These are phyloP conservation scores for maize (Zea mays) DNA, from an alignment of 176 grass and related monocot species.

Conservation along the genomic window Zm-B73-REFERENCE-NAM-5.0 NC_050098.1:6865501-6866000, in stretches of 20 bases:
- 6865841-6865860: neutral
- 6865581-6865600: conserved; percentile 2
- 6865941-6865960: neutral
- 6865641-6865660: neutral
- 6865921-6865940: neutral
- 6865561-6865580: conserved; percentile 31
- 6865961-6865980: neutral
- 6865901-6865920: neutral
- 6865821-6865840: neutral
- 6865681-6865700: too few species aligned
- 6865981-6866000: neutral
- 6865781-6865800: neutral
- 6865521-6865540: too few species aligned
- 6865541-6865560: conserved; percentile 27
- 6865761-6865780: neutral
- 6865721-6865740: neutral
- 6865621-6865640: neutral
- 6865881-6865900: neutral
- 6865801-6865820: neutral
- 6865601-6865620: neutral
- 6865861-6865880: neutral
- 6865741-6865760: neutral
- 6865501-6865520: too few species aligned
- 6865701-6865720: neutral
- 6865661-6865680: too few species aligned